Evolutionary conservation across 1,284 basidiomycete species (phyloP).

Genomic region (Sanguinoderma infundibulare): DNA sequence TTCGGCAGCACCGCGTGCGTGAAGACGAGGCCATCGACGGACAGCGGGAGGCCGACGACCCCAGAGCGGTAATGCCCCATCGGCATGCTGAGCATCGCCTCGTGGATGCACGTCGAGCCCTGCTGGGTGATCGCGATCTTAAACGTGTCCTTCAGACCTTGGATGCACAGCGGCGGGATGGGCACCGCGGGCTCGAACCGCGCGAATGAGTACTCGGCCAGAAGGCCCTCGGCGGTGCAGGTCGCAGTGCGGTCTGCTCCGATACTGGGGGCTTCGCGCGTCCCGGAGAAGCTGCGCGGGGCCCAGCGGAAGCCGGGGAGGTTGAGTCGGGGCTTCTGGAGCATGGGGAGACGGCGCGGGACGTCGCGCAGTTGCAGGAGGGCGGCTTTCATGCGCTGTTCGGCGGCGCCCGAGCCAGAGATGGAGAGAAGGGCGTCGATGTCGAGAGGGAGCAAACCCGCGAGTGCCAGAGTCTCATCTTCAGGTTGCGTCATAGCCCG

Average conservation of each 20-base stretch:
- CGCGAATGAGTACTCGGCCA: not conserved
- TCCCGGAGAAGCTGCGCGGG: not conserved
- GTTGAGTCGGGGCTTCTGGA: not conserved
- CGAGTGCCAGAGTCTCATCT: constrained; percentile 9
- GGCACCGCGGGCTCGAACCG: not conserved
- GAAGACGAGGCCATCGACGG: not conserved
- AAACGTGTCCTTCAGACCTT: not conserved
- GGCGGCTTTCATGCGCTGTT: not conserved
- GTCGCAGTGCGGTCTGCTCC: not conserved
- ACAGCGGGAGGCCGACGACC: not conserved
- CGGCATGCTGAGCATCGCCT: not conserved
- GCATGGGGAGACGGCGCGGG: not conserved
- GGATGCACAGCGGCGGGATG: not conserved
- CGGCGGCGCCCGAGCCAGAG: not conserved
- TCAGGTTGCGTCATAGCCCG: constrained; percentile 1
- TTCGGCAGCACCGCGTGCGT: not conserved
- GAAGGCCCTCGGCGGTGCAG: not conserved
- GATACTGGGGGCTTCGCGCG: not conserved
- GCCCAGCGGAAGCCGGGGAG: constrained; percentile 2
- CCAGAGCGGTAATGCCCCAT: not conserved
- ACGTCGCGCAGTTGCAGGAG: not conserved
- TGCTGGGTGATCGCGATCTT: constrained; percentile 3
- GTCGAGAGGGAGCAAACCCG: not conserved
- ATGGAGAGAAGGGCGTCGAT: not conserved
- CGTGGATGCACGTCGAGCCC: not conserved